Evolutionary conservation across 805 yeast species (phyloP).

Genomic region (Osmozyma mogii): DNA sequence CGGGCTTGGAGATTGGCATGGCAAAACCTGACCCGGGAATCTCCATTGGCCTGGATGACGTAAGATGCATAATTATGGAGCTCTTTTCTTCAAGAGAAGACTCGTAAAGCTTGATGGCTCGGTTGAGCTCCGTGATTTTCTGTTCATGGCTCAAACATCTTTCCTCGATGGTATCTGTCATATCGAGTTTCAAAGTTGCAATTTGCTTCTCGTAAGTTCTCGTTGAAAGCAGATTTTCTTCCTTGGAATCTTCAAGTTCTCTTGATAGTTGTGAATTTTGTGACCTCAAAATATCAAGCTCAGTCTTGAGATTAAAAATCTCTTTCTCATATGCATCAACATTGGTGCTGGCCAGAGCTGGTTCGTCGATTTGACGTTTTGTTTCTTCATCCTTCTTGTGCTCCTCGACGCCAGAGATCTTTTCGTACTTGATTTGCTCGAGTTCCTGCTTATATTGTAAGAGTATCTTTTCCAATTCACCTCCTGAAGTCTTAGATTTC

Average conservation of each 20-base stretch:
- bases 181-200: constrained; percentile 17
- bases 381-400: no score
- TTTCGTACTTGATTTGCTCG: no score
- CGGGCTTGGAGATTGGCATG: no score
- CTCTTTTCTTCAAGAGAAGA: constrained; percentile 30
- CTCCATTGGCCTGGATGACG: constrained; percentile 31
- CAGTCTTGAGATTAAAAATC: constrained; percentile 1
- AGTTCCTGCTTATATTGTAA: no score
- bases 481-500: no score
- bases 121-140: constrained; percentile 26
- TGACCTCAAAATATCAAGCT: constrained; percentile 12
- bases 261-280: constrained; percentile 11
- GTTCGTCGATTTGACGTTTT: no score
- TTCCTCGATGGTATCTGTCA: constrained; percentile 18
- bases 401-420: no score
- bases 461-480: no score
- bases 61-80: constrained; percentile 24
- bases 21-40: constrained; percentile 24
- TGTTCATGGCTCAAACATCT: constrained; percentile 23
- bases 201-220: constrained; percentile 18
- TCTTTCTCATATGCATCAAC: constrained; percentile 2
- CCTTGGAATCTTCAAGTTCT: constrained; percentile 12
- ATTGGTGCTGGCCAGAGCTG: no score
- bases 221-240: constrained; percentile 9
- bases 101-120: constrained; percentile 26